phyloP scores from a whole-genome alignment of 2,329 filamentous ascomycete species.

The Alternaria hordeiaustralica region DNA sequence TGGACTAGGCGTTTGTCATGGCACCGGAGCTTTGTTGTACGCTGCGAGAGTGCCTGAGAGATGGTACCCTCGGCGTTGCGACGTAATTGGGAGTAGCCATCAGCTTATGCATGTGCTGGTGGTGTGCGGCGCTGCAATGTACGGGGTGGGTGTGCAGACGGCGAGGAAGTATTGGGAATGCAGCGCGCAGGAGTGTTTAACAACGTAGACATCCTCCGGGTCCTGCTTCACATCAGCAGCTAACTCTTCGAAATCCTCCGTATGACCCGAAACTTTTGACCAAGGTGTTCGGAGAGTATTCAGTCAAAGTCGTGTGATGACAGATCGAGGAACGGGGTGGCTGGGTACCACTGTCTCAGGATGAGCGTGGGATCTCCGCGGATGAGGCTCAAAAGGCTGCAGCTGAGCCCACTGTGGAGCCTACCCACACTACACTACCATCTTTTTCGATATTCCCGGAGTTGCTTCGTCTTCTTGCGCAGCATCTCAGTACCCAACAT shows the following conservation, averaged over 20 bases:
- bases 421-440: not conserved
- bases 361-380: conserved; percentile 7
- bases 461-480: not conserved
- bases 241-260: not conserved
- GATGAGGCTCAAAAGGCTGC: conserved; percentile 2
- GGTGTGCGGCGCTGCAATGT: conserved; percentile 48
- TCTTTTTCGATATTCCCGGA: not conserved
- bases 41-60: conserved; percentile 54
- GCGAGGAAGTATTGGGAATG: conserved; percentile 44
- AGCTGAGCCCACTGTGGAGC: conserved; percentile 1
- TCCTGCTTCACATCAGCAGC: not conserved
- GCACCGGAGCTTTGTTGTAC: conserved; percentile 18
- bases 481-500: not conserved
- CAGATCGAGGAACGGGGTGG: not conserved
- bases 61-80: conserved; percentile 52
- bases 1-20: conserved; percentile 49
- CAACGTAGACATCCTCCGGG: not conserved
- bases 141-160: conserved; percentile 41
- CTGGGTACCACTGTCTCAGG: not conserved
- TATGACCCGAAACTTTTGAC: not conserved
- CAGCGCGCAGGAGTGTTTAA: not conserved
- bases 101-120: conserved; percentile 60
- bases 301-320: not conserved
- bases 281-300: not conserved
- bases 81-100: conserved; percentile 57